Evolutionary conservation across 176 grass and related monocot species (phyloP).

Genomic region (Avena eriantha): DNA sequence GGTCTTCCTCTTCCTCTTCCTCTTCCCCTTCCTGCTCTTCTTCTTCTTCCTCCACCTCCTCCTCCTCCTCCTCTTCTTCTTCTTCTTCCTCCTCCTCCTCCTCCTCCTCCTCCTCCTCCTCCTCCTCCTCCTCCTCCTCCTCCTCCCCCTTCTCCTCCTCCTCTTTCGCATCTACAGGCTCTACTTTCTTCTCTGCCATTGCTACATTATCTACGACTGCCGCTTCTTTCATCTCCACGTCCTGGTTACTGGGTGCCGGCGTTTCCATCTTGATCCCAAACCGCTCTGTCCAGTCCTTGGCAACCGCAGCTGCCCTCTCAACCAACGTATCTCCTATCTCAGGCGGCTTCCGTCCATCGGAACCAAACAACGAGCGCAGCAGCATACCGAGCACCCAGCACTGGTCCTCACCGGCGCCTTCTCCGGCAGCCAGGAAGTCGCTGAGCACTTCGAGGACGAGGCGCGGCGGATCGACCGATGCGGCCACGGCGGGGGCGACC

Average conservation of each 20-base stretch:
- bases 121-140: background rate
- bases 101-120: constrained; percentile 1
- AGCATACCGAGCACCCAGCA: constrained; percentile 72
- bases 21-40: constrained; percentile 25
- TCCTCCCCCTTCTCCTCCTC: constrained; percentile 8
- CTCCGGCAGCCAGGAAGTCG: constrained; percentile 52
- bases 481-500: constrained; percentile 52
- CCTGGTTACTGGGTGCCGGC: constrained; percentile 6
- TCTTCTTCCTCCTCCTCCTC: constrained; percentile 28
- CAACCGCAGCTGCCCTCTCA: constrained; percentile 63
- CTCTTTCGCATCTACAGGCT: constrained; percentile 8
- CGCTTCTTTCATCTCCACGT: constrained; percentile 43
- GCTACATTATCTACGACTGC: background rate
- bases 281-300: constrained; percentile 60
- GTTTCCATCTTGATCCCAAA: constrained; percentile 49
- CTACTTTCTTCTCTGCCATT: constrained; percentile 43
- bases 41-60: background rate
- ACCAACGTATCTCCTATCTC: constrained; percentile 64
- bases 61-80: constrained; percentile 5
- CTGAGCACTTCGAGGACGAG: constrained; percentile 66
- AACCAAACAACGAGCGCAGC: constrained; percentile 55
- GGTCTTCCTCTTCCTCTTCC: constrained; percentile 19
- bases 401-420: constrained; percentile 42
- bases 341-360: constrained; percentile 50
- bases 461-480: constrained; percentile 64